A percentile compares a stretch with the other conserved stretches of the same genome.
Evolutionary conservation across 2,329 filamentous ascomycete genomes (phyloP).

Genomic region (Cordyceps javanica): DNA sequence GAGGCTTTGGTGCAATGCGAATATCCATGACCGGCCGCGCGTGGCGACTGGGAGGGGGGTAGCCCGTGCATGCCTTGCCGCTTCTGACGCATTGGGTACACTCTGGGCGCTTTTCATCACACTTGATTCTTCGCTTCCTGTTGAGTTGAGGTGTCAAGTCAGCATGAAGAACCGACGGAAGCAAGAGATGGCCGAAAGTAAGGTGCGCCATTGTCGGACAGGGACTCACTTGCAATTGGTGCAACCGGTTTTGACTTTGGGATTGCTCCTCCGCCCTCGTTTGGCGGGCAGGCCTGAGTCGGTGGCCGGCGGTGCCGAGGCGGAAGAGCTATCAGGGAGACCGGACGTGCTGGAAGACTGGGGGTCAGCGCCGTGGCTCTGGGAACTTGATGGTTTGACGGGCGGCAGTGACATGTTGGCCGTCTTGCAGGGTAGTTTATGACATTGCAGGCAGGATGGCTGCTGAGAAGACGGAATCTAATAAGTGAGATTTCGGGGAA

Average conservation of each 20-base stretch:
- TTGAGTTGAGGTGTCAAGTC: constrained; percentile 12
- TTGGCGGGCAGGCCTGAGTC: constrained; percentile 23
- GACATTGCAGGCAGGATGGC: not conserved
- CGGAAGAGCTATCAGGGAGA: not conserved
- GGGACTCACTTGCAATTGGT: constrained; percentile 60
- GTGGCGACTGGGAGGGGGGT: constrained; percentile 50
- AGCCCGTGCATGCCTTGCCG: constrained; percentile 54
- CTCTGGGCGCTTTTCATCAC: constrained; percentile 55
- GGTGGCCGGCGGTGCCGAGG: not conserved
- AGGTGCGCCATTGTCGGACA: not conserved
- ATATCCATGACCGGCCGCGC: constrained; percentile 41
- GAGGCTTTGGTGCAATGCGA: constrained; percentile 44
- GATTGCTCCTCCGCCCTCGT: constrained; percentile 46
- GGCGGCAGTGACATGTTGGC: constrained; percentile 1
- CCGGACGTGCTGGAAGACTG: not conserved
- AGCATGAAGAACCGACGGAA: constrained; percentile 12
- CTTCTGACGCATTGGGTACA: constrained; percentile 56
- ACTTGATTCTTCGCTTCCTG: constrained; percentile 58
- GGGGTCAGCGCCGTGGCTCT: not conserved
- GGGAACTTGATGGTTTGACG: not conserved
- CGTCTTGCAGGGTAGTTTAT: not conserved
- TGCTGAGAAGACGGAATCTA: not conserved
- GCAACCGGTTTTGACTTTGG: constrained; percentile 62
- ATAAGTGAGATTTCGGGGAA: not conserved
- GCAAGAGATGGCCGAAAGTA: not conserved